phyloP scores from a whole-genome alignment of 2,329 filamentous ascomycete genomes.

The Alternaria arborescens region DNA sequence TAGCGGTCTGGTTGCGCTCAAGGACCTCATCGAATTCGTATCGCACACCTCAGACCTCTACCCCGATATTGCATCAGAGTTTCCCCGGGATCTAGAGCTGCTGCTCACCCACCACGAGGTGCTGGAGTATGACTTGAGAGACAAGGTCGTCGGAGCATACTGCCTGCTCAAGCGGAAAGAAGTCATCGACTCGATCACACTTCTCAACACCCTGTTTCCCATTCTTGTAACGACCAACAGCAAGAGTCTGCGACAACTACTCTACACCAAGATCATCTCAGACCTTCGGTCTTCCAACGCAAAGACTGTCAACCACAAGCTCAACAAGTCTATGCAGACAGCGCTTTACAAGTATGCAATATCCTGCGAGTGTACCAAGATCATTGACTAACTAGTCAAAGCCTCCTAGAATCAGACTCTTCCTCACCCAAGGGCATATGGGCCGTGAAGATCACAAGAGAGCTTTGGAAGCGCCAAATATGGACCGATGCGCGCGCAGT shows the following conservation, averaged over 20 bases:
- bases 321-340: constrained; percentile 93
- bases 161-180: constrained; percentile 91
- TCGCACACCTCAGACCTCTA: constrained; percentile 95
- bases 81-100: constrained; percentile 81
- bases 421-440: constrained; percentile 87
- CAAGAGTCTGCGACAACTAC: constrained; percentile 82
- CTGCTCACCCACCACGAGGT: constrained; percentile 82
- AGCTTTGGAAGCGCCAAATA: constrained; percentile 95
- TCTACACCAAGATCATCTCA: constrained; percentile 91
- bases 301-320: constrained; percentile 86
- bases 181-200: constrained; percentile 79
- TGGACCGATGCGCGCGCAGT: constrained; percentile 96
- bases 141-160: constrained; percentile 79
- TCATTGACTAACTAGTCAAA: background rate
- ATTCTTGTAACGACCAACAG: constrained; percentile 91
- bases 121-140: constrained; percentile 81
- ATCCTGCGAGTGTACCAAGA: background rate
- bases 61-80: constrained; percentile 77
- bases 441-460: constrained; percentile 93
- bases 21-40: constrained; percentile 91
- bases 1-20: constrained; percentile 82
- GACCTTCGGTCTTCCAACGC: constrained; percentile 89
- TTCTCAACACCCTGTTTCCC: constrained; percentile 92
- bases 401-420: constrained; percentile 82
- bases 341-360: constrained; percentile 78